Base-by-base conservation (phyloP, 192 early-diverging fungal genomes). In the Spizellomyces punctatus region DNA sequence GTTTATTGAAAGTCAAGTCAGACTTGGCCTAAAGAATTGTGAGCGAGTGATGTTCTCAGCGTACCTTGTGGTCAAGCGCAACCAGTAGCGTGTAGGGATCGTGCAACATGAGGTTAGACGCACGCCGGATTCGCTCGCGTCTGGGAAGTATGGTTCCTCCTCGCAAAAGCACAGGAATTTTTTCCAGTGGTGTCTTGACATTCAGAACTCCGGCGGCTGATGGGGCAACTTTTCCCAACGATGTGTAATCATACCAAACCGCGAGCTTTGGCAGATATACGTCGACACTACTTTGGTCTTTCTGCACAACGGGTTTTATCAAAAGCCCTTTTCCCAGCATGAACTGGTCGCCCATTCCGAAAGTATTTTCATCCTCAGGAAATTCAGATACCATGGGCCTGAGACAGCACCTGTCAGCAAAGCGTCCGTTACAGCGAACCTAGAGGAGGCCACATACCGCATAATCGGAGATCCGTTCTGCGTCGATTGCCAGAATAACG, bases 31-130 rank as follows among this genome's bases (percentile, higher is more conserved):
- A 0, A 46, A 44, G 71, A 16, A n/a, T 82, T 79, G 16, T 79
- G 62, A 77, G 16, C 14, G 59, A 27, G 59, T 2, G 10, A 14
- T 61, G 22, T 17, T 14, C 41, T 22, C 59, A 61, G 41, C 59
- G 59, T 12, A 36, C 17, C 47, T 41, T 17, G 22, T 21, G 80
- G 69, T 92, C 85, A 44, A 96, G 59, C 7, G 92, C 92, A 48
- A 99, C 86, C 36, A 94, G 75, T 12, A 99, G 79, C 9, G 96
- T 98, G 72, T 94, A 92, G 0, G 98, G 98, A 74, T 99, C 98
- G 49, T 83, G 82, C 41, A 78, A 74, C 91, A 93, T 94, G 5
- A 92, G 85, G 22, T 78, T 70, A 6, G 95, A 93, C 17, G 92
- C 89, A 16, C 95, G 86, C 58, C 98, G 90, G 17, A 87, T 78